Base-by-base conservation (phyloP, 768 basidiomycete species). In the Steccherinum ochraceum region DNA sequence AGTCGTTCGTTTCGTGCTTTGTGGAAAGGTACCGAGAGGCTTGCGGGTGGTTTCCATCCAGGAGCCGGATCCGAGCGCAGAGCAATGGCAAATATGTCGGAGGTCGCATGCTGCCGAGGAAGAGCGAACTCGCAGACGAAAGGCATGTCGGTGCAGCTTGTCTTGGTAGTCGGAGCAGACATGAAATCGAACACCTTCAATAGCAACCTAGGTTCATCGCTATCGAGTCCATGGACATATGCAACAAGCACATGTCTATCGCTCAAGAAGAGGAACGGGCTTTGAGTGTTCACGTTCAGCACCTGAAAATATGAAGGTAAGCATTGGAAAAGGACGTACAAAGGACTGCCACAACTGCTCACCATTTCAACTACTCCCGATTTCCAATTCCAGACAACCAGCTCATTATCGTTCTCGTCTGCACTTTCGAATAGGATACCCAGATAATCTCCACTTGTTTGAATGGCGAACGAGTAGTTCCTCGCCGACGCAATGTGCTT, bases 361-460 rank as follows among this genome's bases (percentile, higher is more conserved):
- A 86, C 84, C 54, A 76, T 52, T 56, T 79, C 61, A 5, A 69
- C 60, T 10, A 62, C 56, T 4, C 80, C 80, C 3, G 75, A 80
- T 59, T 77, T 78, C 86, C 84, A 87, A 49, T 86, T 75, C 83
- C 82, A 87, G 19, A 83, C 66, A 20, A 75, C 65, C 12, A 86
- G 61, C 55, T 80, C 76, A 24, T 71, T 75, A 43, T 68, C 68
- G 26, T 46, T 27, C 16, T 50, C 52, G 35, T 65, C 68, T 7
- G 52, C 51, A 50, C 64, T 64, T 46, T 68, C 54, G 48, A 78
- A 78, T 4, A 80, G 67, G 39, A 86, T 62, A 11, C 72, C 80
- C 16, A 86, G 54, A 24, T 70, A 68, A 24, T 81, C 73, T 5
- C 72, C 72, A 44, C 75, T 77, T 12, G 83, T 67, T 61, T 84